phyloP scores from a whole-genome alignment of 2,329 filamentous ascomycete species.

The Aspergillus brunneoviolaceus region DNA sequence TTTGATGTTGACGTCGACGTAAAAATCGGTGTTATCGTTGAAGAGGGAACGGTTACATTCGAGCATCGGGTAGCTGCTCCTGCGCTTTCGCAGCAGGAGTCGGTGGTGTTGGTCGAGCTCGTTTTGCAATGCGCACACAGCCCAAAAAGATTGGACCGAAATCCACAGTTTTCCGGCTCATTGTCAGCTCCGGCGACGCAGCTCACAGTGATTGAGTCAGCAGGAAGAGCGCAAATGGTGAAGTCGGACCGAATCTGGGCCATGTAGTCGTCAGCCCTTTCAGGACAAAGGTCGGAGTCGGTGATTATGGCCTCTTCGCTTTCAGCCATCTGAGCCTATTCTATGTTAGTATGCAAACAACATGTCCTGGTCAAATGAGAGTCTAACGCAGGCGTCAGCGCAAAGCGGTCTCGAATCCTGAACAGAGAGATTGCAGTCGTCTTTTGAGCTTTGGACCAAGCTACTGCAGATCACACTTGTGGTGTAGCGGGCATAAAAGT shows the following conservation, averaged over 20 bases:
- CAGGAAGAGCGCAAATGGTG: conserved; percentile 79
- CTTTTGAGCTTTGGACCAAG: conserved; percentile 84
- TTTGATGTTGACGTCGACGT: conserved; percentile 68
- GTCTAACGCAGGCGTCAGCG: conserved; percentile 78
- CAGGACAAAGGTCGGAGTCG: conserved; percentile 70
- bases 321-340: conserved; percentile 74
- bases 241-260: conserved; percentile 88
- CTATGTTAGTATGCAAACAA: conserved; percentile 14
- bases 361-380: not conserved
- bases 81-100: conserved; percentile 88
- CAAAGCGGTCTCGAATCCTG: conserved; percentile 72
- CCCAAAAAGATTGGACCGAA: conserved; percentile 66
- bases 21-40: conserved; percentile 60
- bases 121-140: conserved; percentile 83
- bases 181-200: conserved; percentile 79
- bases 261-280: conserved; percentile 63
- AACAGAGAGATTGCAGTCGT: conserved; percentile 65
- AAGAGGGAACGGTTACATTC: conserved; percentile 71
- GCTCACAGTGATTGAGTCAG: conserved; percentile 69
- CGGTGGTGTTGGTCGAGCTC: conserved; percentile 85
- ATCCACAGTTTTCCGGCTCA: conserved; percentile 86
- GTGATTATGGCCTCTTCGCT: conserved; percentile 84
- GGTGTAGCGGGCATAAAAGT: conserved; percentile 90
- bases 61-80: conserved; percentile 71
- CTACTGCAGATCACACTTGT: conserved; percentile 90